A percentile compares a stretch with the other conserved stretches of the same genome.
These are phyloP conservation scores for Kwoniella bestiolae DNA, from an alignment of 768 basidiomycete species.

Conservation along the genomic window DNA sequence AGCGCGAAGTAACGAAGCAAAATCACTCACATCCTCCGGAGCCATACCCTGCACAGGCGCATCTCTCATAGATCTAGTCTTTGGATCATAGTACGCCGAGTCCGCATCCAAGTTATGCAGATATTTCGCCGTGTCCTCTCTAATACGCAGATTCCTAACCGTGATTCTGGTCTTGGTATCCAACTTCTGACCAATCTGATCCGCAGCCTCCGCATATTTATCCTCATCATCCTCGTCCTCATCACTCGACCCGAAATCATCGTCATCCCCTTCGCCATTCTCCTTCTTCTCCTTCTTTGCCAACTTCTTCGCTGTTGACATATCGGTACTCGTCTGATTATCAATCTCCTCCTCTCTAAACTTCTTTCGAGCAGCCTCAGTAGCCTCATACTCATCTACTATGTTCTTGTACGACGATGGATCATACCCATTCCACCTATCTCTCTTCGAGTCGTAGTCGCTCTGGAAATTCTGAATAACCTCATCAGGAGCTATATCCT, in stretches of 20 bases:
- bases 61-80: constrained; percentile 99
- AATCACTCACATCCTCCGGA: constrained; percentile 77
- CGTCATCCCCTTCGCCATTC: constrained; percentile 61
- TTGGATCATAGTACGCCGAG: constrained; percentile 98
- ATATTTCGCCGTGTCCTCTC: constrained; percentile 99
- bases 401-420: constrained; percentile 80
- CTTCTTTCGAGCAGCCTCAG: constrained; percentile 88
- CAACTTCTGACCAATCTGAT: constrained; percentile 96
- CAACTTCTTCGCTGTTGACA: constrained; percentile 89
- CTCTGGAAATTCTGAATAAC: constrained; percentile 74
- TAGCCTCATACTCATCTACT: constrained; percentile 90
- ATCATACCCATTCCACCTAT: constrained; percentile 99
- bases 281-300: constrained; percentile 60
- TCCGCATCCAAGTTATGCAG: constrained; percentile 93
- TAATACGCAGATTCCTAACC: constrained; percentile 95
- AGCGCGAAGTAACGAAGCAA: not conserved
- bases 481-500: constrained; percentile 89
- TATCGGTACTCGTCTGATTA: constrained; percentile 83
- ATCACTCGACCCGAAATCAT: constrained; percentile 82
- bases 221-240: constrained; percentile 90
- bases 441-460: constrained; percentile 88
- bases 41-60: constrained; percentile 77
- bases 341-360: constrained; percentile 96
- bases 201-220: constrained; percentile 97
- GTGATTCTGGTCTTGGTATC: constrained; percentile 98